Conservation (phyloP, 1,284 basidiomycete species). For the Binderoboletus segoi region DNA sequence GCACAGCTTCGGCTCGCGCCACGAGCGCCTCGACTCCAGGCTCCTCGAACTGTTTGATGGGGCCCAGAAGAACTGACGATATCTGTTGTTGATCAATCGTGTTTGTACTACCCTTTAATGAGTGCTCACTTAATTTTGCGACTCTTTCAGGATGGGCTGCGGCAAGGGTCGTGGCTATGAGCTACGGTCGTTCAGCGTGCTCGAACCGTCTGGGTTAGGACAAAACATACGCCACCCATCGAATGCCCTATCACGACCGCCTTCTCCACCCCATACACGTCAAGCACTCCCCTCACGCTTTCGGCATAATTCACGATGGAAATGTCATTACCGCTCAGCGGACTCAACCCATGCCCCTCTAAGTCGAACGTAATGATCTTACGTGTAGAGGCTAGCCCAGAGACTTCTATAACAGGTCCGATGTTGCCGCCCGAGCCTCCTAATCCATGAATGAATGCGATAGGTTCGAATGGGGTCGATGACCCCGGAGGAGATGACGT, state of each 20-base stretch:
- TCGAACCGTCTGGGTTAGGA: background rate
- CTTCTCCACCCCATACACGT: constrained; percentile 6
- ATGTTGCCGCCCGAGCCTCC: constrained; percentile 7
- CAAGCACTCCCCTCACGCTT: constrained; percentile 16
- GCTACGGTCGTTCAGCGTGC: background rate
- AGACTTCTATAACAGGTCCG: constrained; percentile 8
- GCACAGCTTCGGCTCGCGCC: constrained; percentile 1
- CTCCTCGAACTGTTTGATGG: background rate
- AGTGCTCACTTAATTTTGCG: constrained; percentile 2
- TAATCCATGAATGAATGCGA: constrained; percentile 13
- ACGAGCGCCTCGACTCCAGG: background rate
- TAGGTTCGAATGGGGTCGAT: background rate
- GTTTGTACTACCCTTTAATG: background rate
- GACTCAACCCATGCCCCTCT: constrained; percentile 7
- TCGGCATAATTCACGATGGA: constrained; percentile 15
- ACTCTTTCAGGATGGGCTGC: constrained; percentile 5
- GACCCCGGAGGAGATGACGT: background rate
- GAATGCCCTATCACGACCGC: constrained; percentile 8
- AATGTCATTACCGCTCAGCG: constrained; percentile 16
- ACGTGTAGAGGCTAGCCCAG: constrained; percentile 14
- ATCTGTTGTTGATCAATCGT: background rate
- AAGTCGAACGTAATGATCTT: constrained; percentile 18
- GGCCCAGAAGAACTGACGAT: background rate
- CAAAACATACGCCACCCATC: constrained; percentile 7
- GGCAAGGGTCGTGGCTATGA: constrained; percentile 4